phyloP scores from a whole-genome alignment of 805 yeast genomes.

The Cyberlindnera mycetangii region DNA sequence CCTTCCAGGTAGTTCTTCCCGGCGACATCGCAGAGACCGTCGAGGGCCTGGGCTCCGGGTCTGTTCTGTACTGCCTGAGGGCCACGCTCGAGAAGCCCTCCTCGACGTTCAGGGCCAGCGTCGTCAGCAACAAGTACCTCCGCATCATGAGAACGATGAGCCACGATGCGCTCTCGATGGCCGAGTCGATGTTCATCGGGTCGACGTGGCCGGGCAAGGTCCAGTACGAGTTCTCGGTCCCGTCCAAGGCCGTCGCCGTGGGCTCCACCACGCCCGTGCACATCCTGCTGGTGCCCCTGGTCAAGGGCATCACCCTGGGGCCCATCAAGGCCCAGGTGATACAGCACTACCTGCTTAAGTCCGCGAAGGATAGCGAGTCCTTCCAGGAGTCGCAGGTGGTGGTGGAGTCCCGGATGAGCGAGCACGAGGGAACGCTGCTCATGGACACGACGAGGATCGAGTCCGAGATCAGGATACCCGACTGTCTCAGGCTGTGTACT shows the following conservation, averaged over 20 bases:
- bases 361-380: constrained; percentile 46
- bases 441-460: constrained; percentile 62
- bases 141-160: constrained; percentile 80
- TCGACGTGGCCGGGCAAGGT: constrained; percentile 88
- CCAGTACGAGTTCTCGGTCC: constrained; percentile 83
- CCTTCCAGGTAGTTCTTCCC: constrained; percentile 75
- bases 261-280: constrained; percentile 71
- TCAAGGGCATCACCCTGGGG: constrained; percentile 73
- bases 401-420: constrained; percentile 43
- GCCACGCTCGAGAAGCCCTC: constrained; percentile 64
- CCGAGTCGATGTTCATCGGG: constrained; percentile 86
- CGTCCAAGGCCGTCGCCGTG: constrained; percentile 80
- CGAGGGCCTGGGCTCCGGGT: constrained; percentile 83
- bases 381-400: constrained; percentile 55
- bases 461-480: constrained; percentile 59
- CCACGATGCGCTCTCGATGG: constrained; percentile 62
- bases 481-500: constrained; percentile 63
- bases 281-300: constrained; percentile 69
- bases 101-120: constrained; percentile 42
- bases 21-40: constrained; percentile 78
- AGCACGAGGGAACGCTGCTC: constrained; percentile 40
- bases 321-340: constrained; percentile 58
- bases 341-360: constrained; percentile 59
- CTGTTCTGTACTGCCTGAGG: constrained; percentile 65
- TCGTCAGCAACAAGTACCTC: constrained; percentile 51